A percentile compares a stretch with the other conserved stretches of the same genome.
Conservation (phyloP, 495 filamentous ascomycete species). For the Aspergillus leporis region DNA sequence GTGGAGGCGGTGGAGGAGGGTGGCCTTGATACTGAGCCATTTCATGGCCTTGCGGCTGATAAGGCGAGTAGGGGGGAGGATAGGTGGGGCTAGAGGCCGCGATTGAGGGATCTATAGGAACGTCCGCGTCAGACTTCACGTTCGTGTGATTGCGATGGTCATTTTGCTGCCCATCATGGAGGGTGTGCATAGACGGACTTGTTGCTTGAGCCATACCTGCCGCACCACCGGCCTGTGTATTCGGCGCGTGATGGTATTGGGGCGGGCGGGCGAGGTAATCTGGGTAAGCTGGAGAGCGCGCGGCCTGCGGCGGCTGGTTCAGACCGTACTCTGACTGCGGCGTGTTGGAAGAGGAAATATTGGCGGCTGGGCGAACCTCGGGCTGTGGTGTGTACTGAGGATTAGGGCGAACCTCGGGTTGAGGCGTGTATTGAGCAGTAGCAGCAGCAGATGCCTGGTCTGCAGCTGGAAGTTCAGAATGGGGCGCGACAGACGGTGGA, state of each 20-base stretch:
- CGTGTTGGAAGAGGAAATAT: constrained; percentile 69
- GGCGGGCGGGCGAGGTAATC: constrained; percentile 67
- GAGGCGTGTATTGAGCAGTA: constrained; percentile 48
- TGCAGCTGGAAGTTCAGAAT: constrained; percentile 81
- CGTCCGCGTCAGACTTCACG: constrained; percentile 89
- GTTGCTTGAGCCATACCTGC: constrained; percentile 96
- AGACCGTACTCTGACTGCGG: constrained; percentile 87
- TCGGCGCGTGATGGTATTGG: constrained; percentile 68
- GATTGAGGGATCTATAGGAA: constrained; percentile 99
- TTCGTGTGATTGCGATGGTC: constrained; percentile 62
- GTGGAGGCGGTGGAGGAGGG: constrained; percentile 54
- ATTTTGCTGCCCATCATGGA: constrained; percentile 72
- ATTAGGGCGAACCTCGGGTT: constrained; percentile 45
- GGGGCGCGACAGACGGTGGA: constrained; percentile 65
- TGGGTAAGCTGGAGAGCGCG: constrained; percentile 76
- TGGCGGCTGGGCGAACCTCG: constrained; percentile 70
- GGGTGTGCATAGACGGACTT: constrained; percentile 89
- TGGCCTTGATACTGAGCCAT: constrained; percentile 69
- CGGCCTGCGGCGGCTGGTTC: constrained; percentile 68
- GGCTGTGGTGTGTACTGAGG: constrained; percentile 64
- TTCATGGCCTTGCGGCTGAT: constrained; percentile 76
- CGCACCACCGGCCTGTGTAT: constrained; percentile 71
- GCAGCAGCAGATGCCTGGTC: constrained; percentile 83
- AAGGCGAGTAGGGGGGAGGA: constrained; percentile 80
- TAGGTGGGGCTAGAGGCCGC: constrained; percentile 91